Evolutionary conservation across 2,329 filamentous ascomycete species (phyloP), one percentile per base, ranked within the genome.

Genomic region (Metarhizium album): DNA sequence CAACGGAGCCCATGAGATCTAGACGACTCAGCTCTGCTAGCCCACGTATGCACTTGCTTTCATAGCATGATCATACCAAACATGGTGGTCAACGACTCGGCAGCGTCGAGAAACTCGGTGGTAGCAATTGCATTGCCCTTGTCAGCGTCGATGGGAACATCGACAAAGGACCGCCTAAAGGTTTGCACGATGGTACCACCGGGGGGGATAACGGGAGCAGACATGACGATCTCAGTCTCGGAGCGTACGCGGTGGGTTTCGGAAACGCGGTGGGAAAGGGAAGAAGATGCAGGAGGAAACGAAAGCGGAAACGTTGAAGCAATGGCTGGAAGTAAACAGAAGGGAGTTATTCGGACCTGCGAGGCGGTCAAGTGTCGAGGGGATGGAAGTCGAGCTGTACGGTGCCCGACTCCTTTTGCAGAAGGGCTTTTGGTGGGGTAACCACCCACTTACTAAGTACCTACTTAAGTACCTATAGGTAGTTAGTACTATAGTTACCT

Each of bases 21-120:
- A 29, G 11, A 2, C 22, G 23, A 20, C 9, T 42, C 38, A 45
- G 47, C 37, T 35, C 27, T 16, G 5, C 22, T 11, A 14, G 6
- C 18, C 9, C 29, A 46, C 13, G 9, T 18, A 23, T 11, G n/a
- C 16, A 45, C 6, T 20, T 7, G 14, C 16, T 5, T 5, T 45
- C 48, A n/a, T n/a, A n/a, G 48, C 20, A 14, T 27, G 23, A 45
- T 46, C 60, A 27, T 62, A 93, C 89, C 88, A 64, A 97, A 97
- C 55, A 98, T 81, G 55, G 82, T 86, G 49, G 86, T 86, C 67
- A 97, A 72, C 51, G 87, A 83, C 78, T 96, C 90, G 49, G 89
- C 80, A 52, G 93, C 93, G 58, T 95, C 87, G 57, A 97, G 84
- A 71, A 97, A 98, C 67, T 94, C 82, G 52, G 79, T 80, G 45